Percentiles rank a stretch among this genome's conserved stretches.
Conservation (phyloP, 129 eudicot species). For the Glebionis coronaria region DNA sequence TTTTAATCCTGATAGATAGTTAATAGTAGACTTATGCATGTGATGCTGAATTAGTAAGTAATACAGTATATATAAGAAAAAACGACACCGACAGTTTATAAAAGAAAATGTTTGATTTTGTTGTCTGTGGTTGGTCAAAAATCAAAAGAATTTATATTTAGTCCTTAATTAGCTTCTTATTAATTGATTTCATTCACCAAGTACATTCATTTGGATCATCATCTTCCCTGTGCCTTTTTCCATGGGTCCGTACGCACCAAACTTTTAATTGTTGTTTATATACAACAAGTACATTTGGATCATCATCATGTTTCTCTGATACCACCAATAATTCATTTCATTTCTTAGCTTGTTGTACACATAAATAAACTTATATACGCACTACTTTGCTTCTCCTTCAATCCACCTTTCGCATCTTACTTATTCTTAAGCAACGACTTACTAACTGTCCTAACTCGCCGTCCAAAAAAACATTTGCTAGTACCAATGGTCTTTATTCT, state of each 20-base stretch:
- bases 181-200: not conserved
- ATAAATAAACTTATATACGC: not conserved
- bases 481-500: constrained; percentile 20
- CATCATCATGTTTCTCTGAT: constrained; percentile 4
- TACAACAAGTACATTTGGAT: too few relatives aligned
- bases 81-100: constrained; percentile 24
- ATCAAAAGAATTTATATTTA: not conserved
- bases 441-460: not conserved
- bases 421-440: not conserved
- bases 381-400: constrained; percentile 9
- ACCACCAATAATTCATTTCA: not conserved
- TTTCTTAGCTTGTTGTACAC: not conserved
- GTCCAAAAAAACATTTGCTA: not conserved
- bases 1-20: too few relatives aligned
- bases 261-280: not conserved
- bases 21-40: too few relatives aligned
- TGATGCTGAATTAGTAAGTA: too few relatives aligned
- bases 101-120: not conserved
- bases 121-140: constrained; percentile 22
- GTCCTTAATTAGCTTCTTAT: not conserved
- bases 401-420: constrained; percentile 5
- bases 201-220: not conserved
- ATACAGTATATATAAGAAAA: constrained; percentile 11
- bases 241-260: constrained; percentile 19
- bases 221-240: constrained; percentile 20